A percentile compares a stretch with the other conserved stretches of the same genome.
These are phyloP conservation scores for Hypoxylon intermedium DNA, from an alignment of 495 filamentous ascomycete species.

Conservation along the genomic window DNA sequence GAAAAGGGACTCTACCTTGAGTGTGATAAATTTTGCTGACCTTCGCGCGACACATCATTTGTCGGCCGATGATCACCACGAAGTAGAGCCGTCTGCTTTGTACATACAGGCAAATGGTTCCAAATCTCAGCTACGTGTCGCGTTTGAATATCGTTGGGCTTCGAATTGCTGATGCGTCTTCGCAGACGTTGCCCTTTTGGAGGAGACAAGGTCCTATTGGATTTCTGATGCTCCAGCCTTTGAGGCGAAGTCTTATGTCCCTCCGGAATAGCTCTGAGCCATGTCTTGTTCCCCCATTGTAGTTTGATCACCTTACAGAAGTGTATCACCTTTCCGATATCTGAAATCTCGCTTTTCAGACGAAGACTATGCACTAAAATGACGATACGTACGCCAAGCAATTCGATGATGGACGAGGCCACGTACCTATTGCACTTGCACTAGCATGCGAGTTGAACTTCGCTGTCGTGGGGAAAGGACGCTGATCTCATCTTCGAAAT, in stretches of 20 bases:
- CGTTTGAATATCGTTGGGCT: not conserved
- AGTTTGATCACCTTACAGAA: slow-evolving; percentile 24
- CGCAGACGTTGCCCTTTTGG: not conserved
- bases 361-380: not conserved
- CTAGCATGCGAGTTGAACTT: slow-evolving; percentile 5
- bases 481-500: slow-evolving; percentile 17
- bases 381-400: not conserved
- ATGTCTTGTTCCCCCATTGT: slow-evolving; percentile 12
- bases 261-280: slow-evolving; percentile 4
- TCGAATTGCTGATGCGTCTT: not conserved
- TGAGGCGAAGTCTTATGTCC: slow-evolving; percentile 21
- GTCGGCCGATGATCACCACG: not conserved
- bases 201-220: too few species aligned
- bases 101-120: too few species aligned
- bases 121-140: not conserved
- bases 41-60: not conserved
- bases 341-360: not conserved
- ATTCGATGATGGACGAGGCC: not conserved
- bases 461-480: not conserved
- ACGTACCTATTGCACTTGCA: slow-evolving; percentile 1
- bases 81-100: not conserved
- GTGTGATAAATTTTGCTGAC: not conserved
- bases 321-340: slow-evolving; percentile 13
- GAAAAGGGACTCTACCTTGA: not conserved
- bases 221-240: not conserved